Percentiles rank a stretch among this genome's conserved stretches.
phyloP scores from a whole-genome alignment of 2,329 filamentous ascomycete genomes.

The Botrytis cinerea region DNA sequence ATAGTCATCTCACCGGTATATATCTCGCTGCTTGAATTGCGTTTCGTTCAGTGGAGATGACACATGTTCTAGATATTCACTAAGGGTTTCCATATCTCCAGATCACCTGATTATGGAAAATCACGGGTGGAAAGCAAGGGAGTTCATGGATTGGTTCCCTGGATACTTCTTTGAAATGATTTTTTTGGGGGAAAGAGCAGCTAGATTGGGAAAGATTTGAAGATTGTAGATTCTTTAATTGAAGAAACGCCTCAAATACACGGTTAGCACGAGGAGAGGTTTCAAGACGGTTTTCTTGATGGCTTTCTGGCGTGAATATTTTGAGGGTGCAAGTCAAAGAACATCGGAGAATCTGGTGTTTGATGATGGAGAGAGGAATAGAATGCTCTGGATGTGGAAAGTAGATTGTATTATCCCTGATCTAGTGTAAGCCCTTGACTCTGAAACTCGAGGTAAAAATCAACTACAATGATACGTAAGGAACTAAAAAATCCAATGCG shows the following conservation, averaged over 20 bases:
- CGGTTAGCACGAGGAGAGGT: not conserved
- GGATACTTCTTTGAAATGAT: not conserved
- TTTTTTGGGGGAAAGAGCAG: accelerated
- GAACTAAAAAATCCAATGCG: not conserved
- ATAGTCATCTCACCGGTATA: not conserved
- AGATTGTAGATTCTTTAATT: not conserved
- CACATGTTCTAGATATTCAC: not conserved
- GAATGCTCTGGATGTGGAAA: not conserved
- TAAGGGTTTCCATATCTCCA: not conserved
- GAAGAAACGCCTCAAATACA: too few relatives aligned
- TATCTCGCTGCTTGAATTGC: not conserved
- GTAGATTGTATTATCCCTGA: not conserved
- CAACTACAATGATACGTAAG: accelerated
- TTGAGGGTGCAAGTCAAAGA: not conserved
- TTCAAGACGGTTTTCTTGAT: too few relatives aligned
- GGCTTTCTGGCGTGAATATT: not conserved
- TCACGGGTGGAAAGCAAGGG: not conserved
- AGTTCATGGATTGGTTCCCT: not conserved
- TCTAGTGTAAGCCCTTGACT: not conserved
- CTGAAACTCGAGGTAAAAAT: not conserved
- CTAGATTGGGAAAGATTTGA: not conserved
- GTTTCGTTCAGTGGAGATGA: not conserved
- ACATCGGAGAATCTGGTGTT: not conserved
- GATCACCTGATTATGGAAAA: accelerated
- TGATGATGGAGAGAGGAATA: not conserved